Conservation (phyloP, 306 rosid genomes). For the Cercis canadensis region DNA sequence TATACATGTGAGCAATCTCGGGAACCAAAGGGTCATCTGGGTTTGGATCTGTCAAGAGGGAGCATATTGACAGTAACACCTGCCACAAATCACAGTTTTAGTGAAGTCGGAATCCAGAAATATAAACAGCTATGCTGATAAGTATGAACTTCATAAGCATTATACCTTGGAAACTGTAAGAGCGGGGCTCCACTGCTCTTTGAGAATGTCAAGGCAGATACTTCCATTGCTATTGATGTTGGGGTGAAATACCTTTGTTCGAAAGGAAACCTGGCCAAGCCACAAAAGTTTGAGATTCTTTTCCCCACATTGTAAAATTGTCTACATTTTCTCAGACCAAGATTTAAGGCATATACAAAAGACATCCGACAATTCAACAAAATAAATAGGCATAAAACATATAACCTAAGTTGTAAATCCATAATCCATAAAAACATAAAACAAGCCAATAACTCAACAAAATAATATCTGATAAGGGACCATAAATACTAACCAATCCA, state of each 20-base stretch:
- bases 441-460: not conserved
- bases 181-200: slow-evolving; percentile 52
- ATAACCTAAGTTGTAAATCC: not conserved
- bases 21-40: slow-evolving; percentile 67
- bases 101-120: not conserved
- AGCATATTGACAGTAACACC: slow-evolving; percentile 64
- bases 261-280: slow-evolving; percentile 55
- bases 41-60: slow-evolving; percentile 63
- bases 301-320: not conserved
- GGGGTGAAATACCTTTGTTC: slow-evolving; percentile 64
- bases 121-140: not conserved
- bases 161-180: slow-evolving; percentile 44
- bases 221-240: slow-evolving; percentile 69
- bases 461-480: no score
- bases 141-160: not conserved
- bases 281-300: not conserved
- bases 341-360: not conserved
- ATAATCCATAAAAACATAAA: slow-evolving; percentile 12
- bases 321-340: not conserved
- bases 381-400: not conserved
- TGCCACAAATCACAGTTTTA: slow-evolving; percentile 1
- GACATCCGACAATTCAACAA: not conserved
- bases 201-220: slow-evolving; percentile 54
- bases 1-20: slow-evolving; percentile 64
- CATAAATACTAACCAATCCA: no score